Base-by-base conservation (phyloP, 306 rosid genomes). In the Lathyrus sativus region DNA sequence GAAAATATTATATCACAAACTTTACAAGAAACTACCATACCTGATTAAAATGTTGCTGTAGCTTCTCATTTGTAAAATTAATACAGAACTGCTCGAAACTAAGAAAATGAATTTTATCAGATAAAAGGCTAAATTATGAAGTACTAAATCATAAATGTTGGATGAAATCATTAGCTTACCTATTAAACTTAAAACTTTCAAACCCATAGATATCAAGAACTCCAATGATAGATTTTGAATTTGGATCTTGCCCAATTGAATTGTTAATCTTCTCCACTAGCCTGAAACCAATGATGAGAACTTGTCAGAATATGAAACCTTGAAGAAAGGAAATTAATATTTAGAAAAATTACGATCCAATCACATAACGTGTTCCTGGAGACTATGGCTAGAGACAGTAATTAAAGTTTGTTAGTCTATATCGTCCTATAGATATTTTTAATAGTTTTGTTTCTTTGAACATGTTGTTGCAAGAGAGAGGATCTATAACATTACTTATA, bases 81-180 rank as follows among this genome's bases (percentile, higher is more conserved):
- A 95, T 95, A 77, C 99, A 95, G 79, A 95, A 95, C 97, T 95
- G 99, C 89, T 95, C 99, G 72, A 95, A 95, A 81, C 99, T 95
- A 77, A 24, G 65, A 35, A 37, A 76, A 17, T 67, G 18, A 37
- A 74, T 67, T 12, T 49, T 13, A 67, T 88, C 73, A 87, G 84
- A 78, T 48, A 60, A 39, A 71, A 62, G 63, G 48, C 54, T 48
- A 69, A 58, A 75, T 57, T 19, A n/a, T 26, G 59, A 26, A 72
- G 77, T 65, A 17, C 14, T 26, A 56, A 18, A 72, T 26, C 59
- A 29, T 29, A 70, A 81, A 56, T 22, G 33, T 51, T 56, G 76
- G 61, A 48, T 70, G 64, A 73, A 70, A 41, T 39, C 65, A 59
- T 22, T 62, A 54, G 57, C 83, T 72, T 81, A 91, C 99, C 99